Base-by-base conservation (phyloP, 371 early-diverging fungal genomes). In the Mortierella sp. region DNA sequence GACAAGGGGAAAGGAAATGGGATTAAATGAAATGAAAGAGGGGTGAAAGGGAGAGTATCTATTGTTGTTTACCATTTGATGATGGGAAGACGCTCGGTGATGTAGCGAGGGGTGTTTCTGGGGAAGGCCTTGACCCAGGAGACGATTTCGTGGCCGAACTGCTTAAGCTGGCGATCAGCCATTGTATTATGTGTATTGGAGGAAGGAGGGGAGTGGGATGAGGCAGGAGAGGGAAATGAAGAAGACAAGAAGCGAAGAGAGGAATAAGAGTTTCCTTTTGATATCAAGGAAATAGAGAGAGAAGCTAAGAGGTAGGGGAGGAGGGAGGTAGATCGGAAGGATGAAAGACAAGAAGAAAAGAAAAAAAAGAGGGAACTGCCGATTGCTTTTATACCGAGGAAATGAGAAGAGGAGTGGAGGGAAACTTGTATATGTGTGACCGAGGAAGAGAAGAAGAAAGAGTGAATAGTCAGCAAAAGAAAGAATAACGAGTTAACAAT, bases 131-230 rank as follows among this genome's bases (percentile, higher is more conserved):
- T 86, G 78, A 86, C 7, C 80, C 82, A 80, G 48, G 47, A 73
- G 70, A 80, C 28, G 45, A 80, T 16, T 26, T 70, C 52, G 60
- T 28, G 79, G 68, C 86, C 86, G 70, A 75, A 86, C 47, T 79
- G 68, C 48, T 70, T 82, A 58, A 86, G 60, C 71, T 86, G 72
- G 47, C 72, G 86, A 76, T 86, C 86, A 82, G 86, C 79, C 86
- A 86, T 86, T 78, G 34, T 11, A 19, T 63, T 63, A 19, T 63
- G 38, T 31, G 34, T 75, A 31, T 60, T 42, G 78, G 24, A 50
- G 48, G 21, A 57, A 8, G 63, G 10, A 26, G 45, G 42, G 24
- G 44, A 21, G 26, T 8, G 52, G 0, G 60, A 45, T 16, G 68
- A 2, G 21, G 34, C 5, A 16, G 72, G 28, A 70, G 70, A 45